phyloP scores from a whole-genome alignment of 2,329 filamentous ascomycete genomes.

The Coleophoma cylindrospora region DNA sequence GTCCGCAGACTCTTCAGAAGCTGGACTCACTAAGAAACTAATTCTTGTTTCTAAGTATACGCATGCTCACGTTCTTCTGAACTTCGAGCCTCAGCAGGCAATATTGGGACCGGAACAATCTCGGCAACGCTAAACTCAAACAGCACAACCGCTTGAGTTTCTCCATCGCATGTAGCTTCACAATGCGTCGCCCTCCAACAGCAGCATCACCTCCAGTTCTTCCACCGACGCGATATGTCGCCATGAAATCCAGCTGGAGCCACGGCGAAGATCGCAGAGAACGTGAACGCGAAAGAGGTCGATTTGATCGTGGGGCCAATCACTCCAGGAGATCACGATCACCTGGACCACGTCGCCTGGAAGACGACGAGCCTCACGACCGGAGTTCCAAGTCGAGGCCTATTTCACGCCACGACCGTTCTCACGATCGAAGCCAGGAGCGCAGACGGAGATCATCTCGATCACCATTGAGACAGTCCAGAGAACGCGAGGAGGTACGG shows the following conservation, averaged over 20 bases:
- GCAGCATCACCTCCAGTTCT: slow-evolving; percentile 12
- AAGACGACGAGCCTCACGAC: slow-evolving; percentile 26
- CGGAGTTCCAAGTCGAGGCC: slow-evolving; percentile 23
- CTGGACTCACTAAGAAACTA: no score
- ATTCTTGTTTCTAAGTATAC: no score
- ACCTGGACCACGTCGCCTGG: slow-evolving; percentile 26
- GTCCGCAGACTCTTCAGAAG: no score
- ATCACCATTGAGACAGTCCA: slow-evolving; percentile 22
- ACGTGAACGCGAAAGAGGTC: slow-evolving; percentile 22
- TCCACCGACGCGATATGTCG: slow-evolving; percentile 29
- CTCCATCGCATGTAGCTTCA: not conserved
- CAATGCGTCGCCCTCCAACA: not conserved
- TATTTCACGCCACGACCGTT: slow-evolving; percentile 17
- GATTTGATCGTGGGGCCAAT: slow-evolving; percentile 32
- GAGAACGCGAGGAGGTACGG: slow-evolving; percentile 21
- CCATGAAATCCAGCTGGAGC: slow-evolving; percentile 37
- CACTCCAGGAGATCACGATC: slow-evolving; percentile 29
- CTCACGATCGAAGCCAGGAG: slow-evolving; percentile 23
- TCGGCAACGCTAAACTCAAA: not conserved
- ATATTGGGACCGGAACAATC: not conserved
- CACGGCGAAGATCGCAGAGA: slow-evolving; percentile 35
- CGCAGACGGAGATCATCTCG: slow-evolving; percentile 22
- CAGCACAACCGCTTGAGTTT: no score
- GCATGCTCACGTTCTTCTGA: no score
- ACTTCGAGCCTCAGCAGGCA: no score